These are phyloP conservation scores for Leccinum subgranulosum DNA, from an alignment of 768 basidiomycete species.

Conservation along the genomic window DNA sequence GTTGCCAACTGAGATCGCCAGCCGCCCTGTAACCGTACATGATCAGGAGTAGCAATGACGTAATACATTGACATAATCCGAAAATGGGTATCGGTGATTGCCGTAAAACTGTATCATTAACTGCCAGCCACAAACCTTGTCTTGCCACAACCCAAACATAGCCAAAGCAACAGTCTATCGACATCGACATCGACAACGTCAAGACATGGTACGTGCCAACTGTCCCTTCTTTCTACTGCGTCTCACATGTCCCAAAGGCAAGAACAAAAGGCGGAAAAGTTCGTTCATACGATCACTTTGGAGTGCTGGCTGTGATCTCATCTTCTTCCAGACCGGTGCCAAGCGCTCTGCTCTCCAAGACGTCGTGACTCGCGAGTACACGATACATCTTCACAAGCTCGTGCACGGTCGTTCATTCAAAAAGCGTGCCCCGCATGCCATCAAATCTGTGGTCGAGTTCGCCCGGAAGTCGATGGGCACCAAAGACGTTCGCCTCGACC, in stretches of 20 bases:
- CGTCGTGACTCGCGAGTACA: slow-evolving; percentile 98
- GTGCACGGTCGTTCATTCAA: slow-evolving; percentile 94
- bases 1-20: not conserved
- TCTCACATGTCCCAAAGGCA: slow-evolving; percentile 37
- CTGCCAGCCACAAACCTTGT: slow-evolving; percentile 62
- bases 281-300: slow-evolving; percentile 24
- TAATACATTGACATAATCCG: no score
- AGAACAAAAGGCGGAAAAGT: slow-evolving; percentile 33
- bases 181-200: slow-evolving; percentile 57
- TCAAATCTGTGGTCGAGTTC: slow-evolving; percentile 92
- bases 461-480: slow-evolving; percentile 97
- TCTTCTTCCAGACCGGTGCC: slow-evolving; percentile 45
- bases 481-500: slow-evolving; percentile 88
- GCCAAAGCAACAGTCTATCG: slow-evolving; percentile 34
- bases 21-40: not conserved
- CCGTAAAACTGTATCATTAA: slow-evolving; percentile 37
- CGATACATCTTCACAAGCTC: slow-evolving; percentile 94
- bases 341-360: slow-evolving; percentile 98
- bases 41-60: not conserved
- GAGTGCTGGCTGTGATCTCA: not conserved
- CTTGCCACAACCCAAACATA: slow-evolving; percentile 40
- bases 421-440: slow-evolving; percentile 94
- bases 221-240: not conserved
- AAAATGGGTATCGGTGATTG: slow-evolving; percentile 23
- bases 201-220: slow-evolving; percentile 60